Evolutionary conservation across 1,284 basidiomycete species (phyloP), one percentile per base, ranked within the genome.

Genomic region (Rhodotorula sp.): DNA sequence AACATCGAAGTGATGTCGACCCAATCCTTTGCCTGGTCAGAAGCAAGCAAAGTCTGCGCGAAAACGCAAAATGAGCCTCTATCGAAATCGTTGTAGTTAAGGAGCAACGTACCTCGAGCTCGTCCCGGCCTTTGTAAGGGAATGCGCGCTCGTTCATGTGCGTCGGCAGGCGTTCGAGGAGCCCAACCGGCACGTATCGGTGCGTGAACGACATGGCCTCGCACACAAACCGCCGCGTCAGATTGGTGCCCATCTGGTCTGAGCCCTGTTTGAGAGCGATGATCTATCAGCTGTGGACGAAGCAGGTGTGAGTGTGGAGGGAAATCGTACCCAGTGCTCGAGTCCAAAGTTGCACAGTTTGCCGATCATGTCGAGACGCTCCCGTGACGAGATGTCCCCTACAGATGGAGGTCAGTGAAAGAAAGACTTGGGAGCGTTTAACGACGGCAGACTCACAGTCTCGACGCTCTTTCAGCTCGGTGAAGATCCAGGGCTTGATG

Each of bases 401-500:
- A 47, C 18, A 29, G 18, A 14, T 15, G 26, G 5, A 20, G 16
- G 26, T n/a, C 15, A 48, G 31, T 5, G 59, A 31, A 12, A 8
- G 23, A 3, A 4, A 26, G 34, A 26, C 1, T 34, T 20, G 8
- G 7, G 34, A 14, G 21, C 26, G 2, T 2, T 43, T 2, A 7
- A 26, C 39, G 15, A 18, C 8, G 23, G 60, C 3, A 23, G 14
- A 49, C 67, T 97, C 94, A 95, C 95, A 97, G 79, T 96, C 93
- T 4, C 82, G 64, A 0, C 85, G 85, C 80, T 98, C 95, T 79
- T 94, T 91, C 80, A 98, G 89, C 82, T 99, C 96, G 2, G 94
- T 97, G 82, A 97, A 97, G 70, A 95, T 89, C 93, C 93, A 95
- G 1, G 93, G 91, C 81, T 98, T 98, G 83, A 98, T 97, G 68